Base-by-base conservation (phyloP, 2,329 filamentous ascomycete genomes). In the Claviceps fusiformis region DNA sequence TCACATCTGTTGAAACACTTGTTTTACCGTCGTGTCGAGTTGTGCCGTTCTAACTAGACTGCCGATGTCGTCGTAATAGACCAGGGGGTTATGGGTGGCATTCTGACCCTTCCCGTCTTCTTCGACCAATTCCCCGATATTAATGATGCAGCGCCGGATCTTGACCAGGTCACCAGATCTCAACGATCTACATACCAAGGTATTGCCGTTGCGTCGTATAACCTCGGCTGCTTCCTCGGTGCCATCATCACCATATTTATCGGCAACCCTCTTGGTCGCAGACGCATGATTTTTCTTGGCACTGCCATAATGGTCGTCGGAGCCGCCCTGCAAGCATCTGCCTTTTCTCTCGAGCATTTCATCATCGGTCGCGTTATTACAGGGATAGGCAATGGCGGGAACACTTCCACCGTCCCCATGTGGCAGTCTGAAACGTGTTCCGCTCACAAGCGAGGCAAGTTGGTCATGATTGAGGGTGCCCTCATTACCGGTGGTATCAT, bases 41-140 rank as follows among this genome's bases (percentile, higher is more conserved):
- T 29, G 2, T 3, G 6, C 15, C 19, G n/a, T 50, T 24, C 51
- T 46, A 46, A 56, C 45, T 24, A 45, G 33, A n/a, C 4, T 17
- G n/a, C 15, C 9, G 39, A 41, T 43, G 24, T n/a, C 31, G 33
- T 19, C 17, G 13, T 19, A 27, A 13, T 77, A 83, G 86, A 89
- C 67, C 84, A 87, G 68, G 83, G 86, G 64, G 84, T 89, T 10
- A 89, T 87, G 76, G 86, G 84, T 49, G 83, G 83, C 55, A 81
- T 92, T 59, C 72, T 92, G 55, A 88, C 85, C 3, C 77, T 91
- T 10, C 70, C 72, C 33, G 70, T 80, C 60, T 84, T 85, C 64
- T 72, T 83, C 19, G 56, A 63, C 1, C 80, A 77, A 62, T 85
- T 85, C 67, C 69, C 80, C 44, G 78, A 77, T 5, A 73, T 61